Evolutionary conservation across 495 filamentous ascomycete genomes (phyloP).

Genomic region (Opeltia flavorubescens): DNA sequence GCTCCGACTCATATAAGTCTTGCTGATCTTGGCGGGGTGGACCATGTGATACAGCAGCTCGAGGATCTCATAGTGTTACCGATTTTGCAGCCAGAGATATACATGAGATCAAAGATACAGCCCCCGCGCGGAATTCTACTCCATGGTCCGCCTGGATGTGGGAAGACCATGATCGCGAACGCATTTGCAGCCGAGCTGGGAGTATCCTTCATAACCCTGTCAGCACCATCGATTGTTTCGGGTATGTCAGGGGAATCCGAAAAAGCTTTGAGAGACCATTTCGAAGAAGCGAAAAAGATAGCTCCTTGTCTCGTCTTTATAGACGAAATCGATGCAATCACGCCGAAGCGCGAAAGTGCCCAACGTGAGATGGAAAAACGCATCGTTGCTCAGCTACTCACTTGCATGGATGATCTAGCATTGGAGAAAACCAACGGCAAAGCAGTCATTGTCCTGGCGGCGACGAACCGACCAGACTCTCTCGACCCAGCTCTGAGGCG

Average conservation of each 20-base stretch:
- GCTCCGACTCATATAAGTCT: conserved; percentile 67
- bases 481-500: conserved; percentile 77
- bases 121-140: conserved; percentile 79
- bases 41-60: conserved; percentile 61
- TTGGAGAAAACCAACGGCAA: conserved; percentile 71
- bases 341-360: conserved; percentile 86
- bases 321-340: conserved; percentile 93
- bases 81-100: conserved; percentile 57
- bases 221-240: conserved; percentile 76
- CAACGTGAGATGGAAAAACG: conserved; percentile 94
- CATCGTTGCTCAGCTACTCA: conserved; percentile 86
- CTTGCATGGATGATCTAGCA: conserved; percentile 75
- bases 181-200: conserved; percentile 79
- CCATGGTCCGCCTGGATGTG: conserved; percentile 88
- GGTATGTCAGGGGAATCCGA: conserved; percentile 96
- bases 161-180: conserved; percentile 87
- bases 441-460: conserved; percentile 84
- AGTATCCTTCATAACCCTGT: conserved; percentile 75
- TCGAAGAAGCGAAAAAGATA: conserved; percentile 72
- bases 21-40: conserved; percentile 73
- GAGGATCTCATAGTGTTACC: conserved; percentile 74
- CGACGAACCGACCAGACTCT: conserved; percentile 84
- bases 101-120: conserved; percentile 42
- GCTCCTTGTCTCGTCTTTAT: conserved; percentile 91
- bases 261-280: conserved; percentile 81